Evolutionary conservation across 2,329 filamentous ascomycete genomes (phyloP), one percentile per base, ranked within the genome.

Genomic region (Chaetothyriales sp.): DNA sequence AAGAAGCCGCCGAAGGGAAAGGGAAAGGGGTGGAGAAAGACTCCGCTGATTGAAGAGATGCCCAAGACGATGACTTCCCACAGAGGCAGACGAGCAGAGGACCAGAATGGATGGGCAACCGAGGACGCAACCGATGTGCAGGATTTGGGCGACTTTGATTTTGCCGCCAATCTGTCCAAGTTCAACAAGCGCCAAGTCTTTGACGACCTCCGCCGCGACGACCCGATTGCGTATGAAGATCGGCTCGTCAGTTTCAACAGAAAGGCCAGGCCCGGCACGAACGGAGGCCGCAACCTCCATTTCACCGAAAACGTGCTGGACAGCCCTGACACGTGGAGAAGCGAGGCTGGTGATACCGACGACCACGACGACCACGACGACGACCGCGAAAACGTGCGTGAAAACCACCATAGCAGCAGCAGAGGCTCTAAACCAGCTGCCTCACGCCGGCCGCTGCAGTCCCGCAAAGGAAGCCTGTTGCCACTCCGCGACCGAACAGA

Each of bases 101-200:
- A 76, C 50, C 69, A 87, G 44, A 94, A 88, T 65, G 90, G 88
- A 2, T 97, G 90, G 89, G 89, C 87, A 3, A 95, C 90, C 0
- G 92, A 95, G 64, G 90, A 97, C 63, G 89, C 90, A 19, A 95
- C 88, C 0, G 92, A 97, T 64, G 86, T 92, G 19, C 86, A 90
- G 68, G 90, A 94, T 64, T 79, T 92, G 74, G 87, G 86, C 9
- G 92, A 97, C 55, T 97, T 97, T 61, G 90, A 97, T 67, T 97
- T 97, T 62, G 83, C 86, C 61, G 82, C 81, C 51, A 89, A 89
- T 58, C 75, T 97, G 29, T 89, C 87, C 46, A 94, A 95, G 64
- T 97, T 97, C 62, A 89, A 97, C 72, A 97, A 97, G 71, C 81
- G 84, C 51, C 83, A 82, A 1, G 81, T 97, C 7, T 98, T 98